phyloP scores from a whole-genome alignment of 352 stramenopile species.

The Globisporangium cylindrosporum region DNA sequence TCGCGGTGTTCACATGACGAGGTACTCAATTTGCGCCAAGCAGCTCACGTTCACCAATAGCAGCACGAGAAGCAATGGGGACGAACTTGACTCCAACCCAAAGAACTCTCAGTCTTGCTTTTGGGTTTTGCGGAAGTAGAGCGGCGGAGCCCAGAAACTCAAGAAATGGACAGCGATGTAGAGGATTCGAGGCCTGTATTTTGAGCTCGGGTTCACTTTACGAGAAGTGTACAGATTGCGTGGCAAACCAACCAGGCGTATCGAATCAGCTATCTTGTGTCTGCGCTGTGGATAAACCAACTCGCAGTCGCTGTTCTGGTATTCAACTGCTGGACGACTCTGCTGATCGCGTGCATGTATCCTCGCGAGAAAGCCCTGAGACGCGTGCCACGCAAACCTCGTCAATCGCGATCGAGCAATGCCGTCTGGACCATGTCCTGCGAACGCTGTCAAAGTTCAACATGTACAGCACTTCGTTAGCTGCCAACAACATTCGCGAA shows the following conservation, averaged over 20 bases:
- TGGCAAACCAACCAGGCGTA: background rate
- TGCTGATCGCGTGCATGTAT: background rate
- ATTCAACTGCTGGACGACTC: background rate
- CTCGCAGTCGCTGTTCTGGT: background rate
- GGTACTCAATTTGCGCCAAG: background rate
- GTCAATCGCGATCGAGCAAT: background rate
- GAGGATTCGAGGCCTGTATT: background rate
- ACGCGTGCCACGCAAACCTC: background rate
- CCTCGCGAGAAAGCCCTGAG: constrained; percentile 1
- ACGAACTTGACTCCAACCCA: background rate
- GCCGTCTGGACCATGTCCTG: background rate
- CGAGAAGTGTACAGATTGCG: background rate
- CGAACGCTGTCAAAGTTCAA: background rate
- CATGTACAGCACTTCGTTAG: background rate
- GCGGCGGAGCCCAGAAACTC: background rate
- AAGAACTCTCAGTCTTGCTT: background rate
- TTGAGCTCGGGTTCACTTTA: background rate
- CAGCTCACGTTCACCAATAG: background rate
- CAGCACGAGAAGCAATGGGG: background rate
- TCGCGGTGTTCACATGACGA: background rate
- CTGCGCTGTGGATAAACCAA: background rate
- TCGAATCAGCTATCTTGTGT: background rate
- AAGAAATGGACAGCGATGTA: background rate
- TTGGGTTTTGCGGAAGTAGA: background rate
- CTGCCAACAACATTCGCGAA: background rate